A percentile compares a stretch with the other conserved stretches of the same genome.
Evolutionary conservation across 2,329 filamentous ascomycete species (phyloP).

Genomic region (Eutypella sp.): DNA sequence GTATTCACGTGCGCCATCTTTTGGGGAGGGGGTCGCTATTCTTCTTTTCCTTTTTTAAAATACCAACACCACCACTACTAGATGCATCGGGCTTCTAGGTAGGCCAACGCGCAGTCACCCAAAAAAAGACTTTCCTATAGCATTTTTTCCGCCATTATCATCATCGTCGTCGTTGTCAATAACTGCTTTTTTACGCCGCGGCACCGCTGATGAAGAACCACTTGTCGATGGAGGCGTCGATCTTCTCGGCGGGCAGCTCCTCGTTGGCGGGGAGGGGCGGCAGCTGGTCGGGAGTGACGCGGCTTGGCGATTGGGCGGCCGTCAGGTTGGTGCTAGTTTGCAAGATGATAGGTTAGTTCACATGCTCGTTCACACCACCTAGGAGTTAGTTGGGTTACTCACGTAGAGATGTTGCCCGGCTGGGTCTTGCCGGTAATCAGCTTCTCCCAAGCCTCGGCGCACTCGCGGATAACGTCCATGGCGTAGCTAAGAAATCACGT

Average conservation of each 20-base stretch:
- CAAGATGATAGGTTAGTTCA: slow-evolving; percentile 12
- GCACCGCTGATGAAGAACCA: slow-evolving; percentile 99
- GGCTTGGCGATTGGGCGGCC: slow-evolving; percentile 67
- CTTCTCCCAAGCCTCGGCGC: slow-evolving; percentile 93
- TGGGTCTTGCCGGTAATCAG: slow-evolving; percentile 86
- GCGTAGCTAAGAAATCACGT: slow-evolving; percentile 62
- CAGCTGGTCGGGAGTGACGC: slow-evolving; percentile 64
- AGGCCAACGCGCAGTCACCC: too few species aligned
- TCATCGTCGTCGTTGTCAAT: too few species aligned
- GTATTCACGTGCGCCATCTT: too few species aligned
- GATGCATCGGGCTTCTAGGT: too few species aligned
- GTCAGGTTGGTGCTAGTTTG: slow-evolving; percentile 70
- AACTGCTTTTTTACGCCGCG: slow-evolving; percentile 72
- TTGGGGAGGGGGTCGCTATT: too few species aligned
- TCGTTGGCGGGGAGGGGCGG: slow-evolving; percentile 73
- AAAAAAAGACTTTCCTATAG: too few species aligned
- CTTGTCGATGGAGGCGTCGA: slow-evolving; percentile 97
- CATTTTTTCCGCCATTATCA: too few species aligned
- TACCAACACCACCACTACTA: too few species aligned
- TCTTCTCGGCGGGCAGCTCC: slow-evolving; percentile 78
- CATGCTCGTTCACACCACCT: slow-evolving; percentile 3
- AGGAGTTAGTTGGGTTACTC: slow-evolving; percentile 37
- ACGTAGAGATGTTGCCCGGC: slow-evolving; percentile 75
- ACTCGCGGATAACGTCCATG: slow-evolving; percentile 92
- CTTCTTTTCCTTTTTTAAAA: too few species aligned